phyloP scores from a whole-genome alignment of 2,329 filamentous ascomycete species.

The Tolypocladium cylindrosporum region DNA sequence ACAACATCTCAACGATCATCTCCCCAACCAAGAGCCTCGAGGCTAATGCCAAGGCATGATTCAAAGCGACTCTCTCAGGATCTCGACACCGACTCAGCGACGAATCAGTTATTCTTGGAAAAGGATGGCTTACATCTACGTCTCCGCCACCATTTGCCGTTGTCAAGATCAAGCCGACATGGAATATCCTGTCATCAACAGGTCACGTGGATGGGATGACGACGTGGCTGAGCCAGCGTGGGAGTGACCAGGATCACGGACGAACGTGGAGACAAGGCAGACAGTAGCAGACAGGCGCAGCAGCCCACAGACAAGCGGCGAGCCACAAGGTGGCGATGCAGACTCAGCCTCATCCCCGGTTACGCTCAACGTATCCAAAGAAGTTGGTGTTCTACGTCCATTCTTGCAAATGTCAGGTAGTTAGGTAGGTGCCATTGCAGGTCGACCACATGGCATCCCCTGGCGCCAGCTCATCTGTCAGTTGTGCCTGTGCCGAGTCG shows the following conservation, averaged over 20 bases:
- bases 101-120: neutral
- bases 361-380: neutral
- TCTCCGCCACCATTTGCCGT: neutral
- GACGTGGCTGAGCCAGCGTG: neutral
- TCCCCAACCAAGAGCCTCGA: neutral
- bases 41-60: neutral
- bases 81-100: neutral
- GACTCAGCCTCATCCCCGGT: neutral
- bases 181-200: neutral
- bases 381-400: neutral
- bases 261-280: neutral
- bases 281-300: neutral
- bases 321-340: neutral
- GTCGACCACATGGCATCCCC: neutral
- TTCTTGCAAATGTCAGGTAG: neutral
- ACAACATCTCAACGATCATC: neutral
- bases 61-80: no score
- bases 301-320: neutral
- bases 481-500: neutral
- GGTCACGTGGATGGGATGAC: neutral
- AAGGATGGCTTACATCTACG: no score
- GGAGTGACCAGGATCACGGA: neutral
- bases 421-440: neutral
- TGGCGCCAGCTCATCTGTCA: neutral
- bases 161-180: neutral